Evolutionary conservation across 306 rosid genomes (phyloP).

Genomic region (Geum urbanum): DNA sequence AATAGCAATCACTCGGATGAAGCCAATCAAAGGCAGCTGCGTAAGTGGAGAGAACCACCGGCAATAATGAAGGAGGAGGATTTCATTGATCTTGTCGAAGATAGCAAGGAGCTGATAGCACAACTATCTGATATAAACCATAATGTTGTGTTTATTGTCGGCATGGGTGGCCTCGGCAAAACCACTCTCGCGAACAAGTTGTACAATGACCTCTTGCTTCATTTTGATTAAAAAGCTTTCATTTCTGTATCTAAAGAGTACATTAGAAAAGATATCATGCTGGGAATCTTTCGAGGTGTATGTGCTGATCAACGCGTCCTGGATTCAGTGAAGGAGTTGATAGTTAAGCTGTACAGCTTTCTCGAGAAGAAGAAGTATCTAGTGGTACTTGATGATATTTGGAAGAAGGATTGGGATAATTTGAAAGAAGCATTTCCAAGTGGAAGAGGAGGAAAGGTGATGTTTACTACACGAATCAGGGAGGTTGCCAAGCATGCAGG

Average conservation of each 20-base stretch:
- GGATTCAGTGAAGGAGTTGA: background rate
- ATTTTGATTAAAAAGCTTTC: background rate
- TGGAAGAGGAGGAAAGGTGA: background rate
- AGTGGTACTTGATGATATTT: conserved; percentile 9
- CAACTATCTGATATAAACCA: background rate
- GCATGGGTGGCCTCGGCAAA: background rate
- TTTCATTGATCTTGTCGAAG: background rate
- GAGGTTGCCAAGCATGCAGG: conserved; percentile 12
- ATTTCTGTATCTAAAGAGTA: background rate
- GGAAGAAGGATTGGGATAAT: background rate
- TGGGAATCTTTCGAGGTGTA: background rate
- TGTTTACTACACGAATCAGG: background rate
- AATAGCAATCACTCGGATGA: no score
- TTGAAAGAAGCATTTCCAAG: background rate
- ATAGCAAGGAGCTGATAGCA: background rate
- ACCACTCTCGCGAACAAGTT: background rate
- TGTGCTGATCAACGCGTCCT: background rate
- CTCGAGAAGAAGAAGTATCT: background rate
- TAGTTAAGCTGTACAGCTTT: background rate
- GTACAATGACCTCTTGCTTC: background rate
- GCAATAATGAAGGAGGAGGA: background rate
- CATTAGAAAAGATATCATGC: background rate
- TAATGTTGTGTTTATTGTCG: background rate
- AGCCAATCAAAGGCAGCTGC: conserved; percentile 1
- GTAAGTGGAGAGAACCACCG: background rate